These are phyloP conservation scores for Pyropia haitanensis DNA, from an alignment of 23 red algal genomes.

Conservation along the genomic window DNA sequence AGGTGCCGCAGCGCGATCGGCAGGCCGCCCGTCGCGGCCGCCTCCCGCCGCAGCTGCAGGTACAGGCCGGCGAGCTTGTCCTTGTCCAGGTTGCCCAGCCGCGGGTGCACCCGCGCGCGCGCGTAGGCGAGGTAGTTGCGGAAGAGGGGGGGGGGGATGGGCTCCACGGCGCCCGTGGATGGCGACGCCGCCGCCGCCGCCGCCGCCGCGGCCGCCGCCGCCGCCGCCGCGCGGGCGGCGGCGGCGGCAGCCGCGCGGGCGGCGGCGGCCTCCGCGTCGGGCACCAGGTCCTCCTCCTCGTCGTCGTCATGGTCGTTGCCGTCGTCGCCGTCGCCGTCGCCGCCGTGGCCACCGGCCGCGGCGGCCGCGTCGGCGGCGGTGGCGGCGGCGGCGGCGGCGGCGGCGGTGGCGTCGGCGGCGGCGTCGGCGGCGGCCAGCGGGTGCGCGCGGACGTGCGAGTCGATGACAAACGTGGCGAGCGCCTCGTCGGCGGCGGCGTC, in stretches of 20 bases:
- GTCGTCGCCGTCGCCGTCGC: constrained; percentile 17
- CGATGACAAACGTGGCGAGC: constrained; percentile 85
- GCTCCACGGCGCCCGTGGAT: constrained; percentile 12
- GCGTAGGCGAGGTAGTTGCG: constrained; percentile 95
- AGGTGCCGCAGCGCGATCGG: constrained; percentile 96
- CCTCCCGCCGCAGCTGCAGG: constrained; percentile 86
- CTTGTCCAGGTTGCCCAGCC: constrained; percentile 85
- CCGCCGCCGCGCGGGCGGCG: background rate
- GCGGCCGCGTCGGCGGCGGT: too few species aligned
- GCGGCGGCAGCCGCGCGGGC: background rate
- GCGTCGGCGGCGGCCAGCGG: constrained; percentile 40
- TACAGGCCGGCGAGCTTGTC: constrained; percentile 83
- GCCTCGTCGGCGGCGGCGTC: constrained; percentile 83
- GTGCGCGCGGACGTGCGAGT: constrained; percentile 81
- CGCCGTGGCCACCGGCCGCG: too few species aligned
- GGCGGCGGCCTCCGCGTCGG: constrained; percentile 9
- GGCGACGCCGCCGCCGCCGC: background rate
- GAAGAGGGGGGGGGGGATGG: constrained; percentile 71
- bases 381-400: too few species aligned
- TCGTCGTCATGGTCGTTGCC: constrained; percentile 11
- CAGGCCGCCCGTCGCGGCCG: constrained; percentile 81
- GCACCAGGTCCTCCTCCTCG: constrained; percentile 4
- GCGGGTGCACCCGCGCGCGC: constrained; percentile 41
- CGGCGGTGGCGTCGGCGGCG: background rate
- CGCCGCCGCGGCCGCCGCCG: background rate